Evolutionary conservation across 2,329 filamentous ascomycete genomes (phyloP).

Genomic region (Onygenales sp.): DNA sequence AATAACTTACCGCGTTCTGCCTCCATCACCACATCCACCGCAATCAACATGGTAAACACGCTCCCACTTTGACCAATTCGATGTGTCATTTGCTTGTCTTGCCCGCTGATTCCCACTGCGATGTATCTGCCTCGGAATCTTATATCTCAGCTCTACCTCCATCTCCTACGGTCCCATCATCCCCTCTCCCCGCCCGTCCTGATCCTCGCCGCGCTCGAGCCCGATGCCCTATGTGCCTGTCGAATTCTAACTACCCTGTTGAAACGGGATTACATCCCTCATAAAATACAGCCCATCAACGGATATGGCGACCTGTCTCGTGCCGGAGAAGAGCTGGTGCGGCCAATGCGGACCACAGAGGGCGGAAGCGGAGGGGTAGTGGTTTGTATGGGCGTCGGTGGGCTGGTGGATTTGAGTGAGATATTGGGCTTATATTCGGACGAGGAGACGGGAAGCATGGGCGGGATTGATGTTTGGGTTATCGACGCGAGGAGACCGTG

Average conservation of each 20-base stretch:
- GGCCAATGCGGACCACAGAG: conserved; percentile 73
- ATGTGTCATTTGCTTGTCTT: not conserved
- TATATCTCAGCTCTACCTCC: conserved; percentile 82
- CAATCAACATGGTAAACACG: conserved; percentile 1
- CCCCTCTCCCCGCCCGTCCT: conserved; percentile 86
- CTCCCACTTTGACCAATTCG: not conserved
- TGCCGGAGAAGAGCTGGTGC: conserved; percentile 68
- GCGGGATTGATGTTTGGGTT: conserved; percentile 91
- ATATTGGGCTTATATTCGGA: conserved; percentile 67
- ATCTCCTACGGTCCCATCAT: conserved; percentile 77
- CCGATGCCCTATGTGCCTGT: conserved; percentile 90
- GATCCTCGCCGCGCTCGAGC: conserved; percentile 85
- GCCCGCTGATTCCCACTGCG: conserved; percentile 11
- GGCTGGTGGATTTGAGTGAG: conserved; percentile 76
- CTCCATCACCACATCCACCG: not conserved
- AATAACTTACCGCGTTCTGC: not conserved
- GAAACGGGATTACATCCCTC: conserved; percentile 93
- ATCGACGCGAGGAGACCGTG: conserved; percentile 85
- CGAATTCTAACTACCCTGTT: conserved; percentile 88
- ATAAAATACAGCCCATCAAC: conserved; percentile 91
- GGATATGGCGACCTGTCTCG: conserved; percentile 84
- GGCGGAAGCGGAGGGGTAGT: conserved; percentile 84
- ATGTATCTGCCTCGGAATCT: conserved; percentile 94
- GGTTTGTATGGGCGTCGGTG: conserved; percentile 85
- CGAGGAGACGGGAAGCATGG: conserved; percentile 53